Base-by-base conservation (phyloP, 2,329 filamentous ascomycete genomes). In the Talaromyces pinophilus region DNA sequence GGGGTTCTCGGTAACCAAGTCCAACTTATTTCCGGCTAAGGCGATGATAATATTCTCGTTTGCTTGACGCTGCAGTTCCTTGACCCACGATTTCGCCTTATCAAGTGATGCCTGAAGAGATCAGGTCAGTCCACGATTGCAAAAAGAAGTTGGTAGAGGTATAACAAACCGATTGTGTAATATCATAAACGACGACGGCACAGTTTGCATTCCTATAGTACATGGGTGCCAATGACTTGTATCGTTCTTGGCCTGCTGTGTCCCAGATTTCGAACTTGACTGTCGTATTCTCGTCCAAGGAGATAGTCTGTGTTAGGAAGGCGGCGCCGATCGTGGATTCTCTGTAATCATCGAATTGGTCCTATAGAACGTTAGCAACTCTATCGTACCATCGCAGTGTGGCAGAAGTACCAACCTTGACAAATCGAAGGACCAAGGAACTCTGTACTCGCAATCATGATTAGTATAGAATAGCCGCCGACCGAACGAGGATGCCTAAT, bases 181-280 rank as follows among this genome's bases (percentile, higher is more conserved):
- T 98, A 82, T 99, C 95, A 82, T 99, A 99, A 71, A 99, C 95
- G 59, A 99, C 94, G 38, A 99, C 94, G 67, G 96, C 95, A 82
- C 95, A 98, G 87, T 99, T 98, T 73, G 96, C 96, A 79, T 99
- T 99, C 74, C 96, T 86, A 84, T 99, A 99, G 85, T 99, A 99
- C 95, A 99, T 99, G 74, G 95, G 95, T 40, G 95, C 95, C 71
- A 99, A 86, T 13, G 95, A 98, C 86, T 98, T 98, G 87, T 98
- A 99, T 77, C 96, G 89, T 82, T 99, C 95, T 83, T 99, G 95
- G 70, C 95, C 95, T 70, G 95, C 95, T 10, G 95, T 99, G 82
- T 97, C 93, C 93, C 95, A 99, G 78, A 99, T 99, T 82, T 99
- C 95, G 77, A 99, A 99, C 85, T 99, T 99, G 82, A 99, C 94